Percentiles rank a stretch among this genome's conserved stretches.
Evolutionary conservation across 305 asterid species (phyloP).

Genomic region (Fraxinus platypoda): DNA sequence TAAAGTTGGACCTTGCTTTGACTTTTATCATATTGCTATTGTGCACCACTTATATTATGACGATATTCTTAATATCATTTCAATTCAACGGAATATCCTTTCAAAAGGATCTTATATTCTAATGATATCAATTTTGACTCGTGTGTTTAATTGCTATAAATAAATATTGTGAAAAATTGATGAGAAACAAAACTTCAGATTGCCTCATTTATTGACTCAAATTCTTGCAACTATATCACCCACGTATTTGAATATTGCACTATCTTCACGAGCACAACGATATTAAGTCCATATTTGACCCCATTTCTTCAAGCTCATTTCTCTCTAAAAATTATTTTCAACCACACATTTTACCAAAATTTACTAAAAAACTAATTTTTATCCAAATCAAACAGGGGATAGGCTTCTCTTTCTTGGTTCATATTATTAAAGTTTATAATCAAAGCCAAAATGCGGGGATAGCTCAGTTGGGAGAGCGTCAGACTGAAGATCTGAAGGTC

Average conservation of each 20-base stretch:
- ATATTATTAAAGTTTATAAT: too few relatives aligned
- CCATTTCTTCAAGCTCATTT: neutral
- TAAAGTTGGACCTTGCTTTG: neutral
- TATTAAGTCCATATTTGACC: too few relatives aligned
- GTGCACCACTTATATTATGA: too few relatives aligned
- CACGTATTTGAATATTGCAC: neutral
- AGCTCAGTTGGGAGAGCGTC: conserved; percentile 99
- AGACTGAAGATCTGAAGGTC: conserved; percentile 94
- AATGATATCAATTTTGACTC: neutral
- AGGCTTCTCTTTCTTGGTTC: too few relatives aligned
- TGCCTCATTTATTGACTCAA: too few relatives aligned
- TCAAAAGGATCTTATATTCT: too few relatives aligned
- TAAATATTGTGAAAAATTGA: neutral
- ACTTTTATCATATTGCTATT: neutral
- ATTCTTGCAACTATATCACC: neutral
- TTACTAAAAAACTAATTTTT: too few relatives aligned
- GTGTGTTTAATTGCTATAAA: neutral
- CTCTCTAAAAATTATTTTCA: neutral
- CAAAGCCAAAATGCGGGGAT: conserved; percentile 49
- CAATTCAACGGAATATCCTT: neutral
- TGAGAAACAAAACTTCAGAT: neutral
- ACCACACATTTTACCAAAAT: neutral
- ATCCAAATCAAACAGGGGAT: too few relatives aligned
- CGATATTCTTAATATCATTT: neutral
- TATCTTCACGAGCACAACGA: neutral